A percentile compares a stretch with the other conserved stretches of the same genome.
phyloP scores from a whole-genome alignment of 139 green algal species.

The Desmodesmus armatus region DNA sequence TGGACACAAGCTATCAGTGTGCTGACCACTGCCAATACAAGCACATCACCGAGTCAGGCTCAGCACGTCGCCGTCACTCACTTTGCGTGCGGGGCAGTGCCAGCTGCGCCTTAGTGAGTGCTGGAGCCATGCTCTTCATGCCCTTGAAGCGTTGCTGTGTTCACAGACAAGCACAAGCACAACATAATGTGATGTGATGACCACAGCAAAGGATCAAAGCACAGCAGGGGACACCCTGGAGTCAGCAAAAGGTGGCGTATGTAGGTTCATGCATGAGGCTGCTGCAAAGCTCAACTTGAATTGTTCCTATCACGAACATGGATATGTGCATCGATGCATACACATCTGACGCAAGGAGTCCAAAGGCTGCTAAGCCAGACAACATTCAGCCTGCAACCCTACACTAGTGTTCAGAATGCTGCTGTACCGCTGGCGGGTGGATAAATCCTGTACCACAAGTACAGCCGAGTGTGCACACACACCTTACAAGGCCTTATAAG shows the following conservation, averaged over 20 bases:
- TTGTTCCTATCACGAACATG: neutral
- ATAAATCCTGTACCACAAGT: no score
- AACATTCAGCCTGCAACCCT: no score
- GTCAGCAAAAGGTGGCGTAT: neutral
- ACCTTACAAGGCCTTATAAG: no score
- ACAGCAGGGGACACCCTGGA: neutral
- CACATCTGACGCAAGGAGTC: no score
- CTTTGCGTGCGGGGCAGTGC: constrained; percentile 30
- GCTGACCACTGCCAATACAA: neutral
- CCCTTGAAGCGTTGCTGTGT: constrained; percentile 43
- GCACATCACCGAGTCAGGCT: neutral
- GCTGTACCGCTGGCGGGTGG: no score
- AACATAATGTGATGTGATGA: neutral
- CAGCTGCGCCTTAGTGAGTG: constrained; percentile 58
- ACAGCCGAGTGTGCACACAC: no score
- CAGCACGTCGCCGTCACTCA: neutral
- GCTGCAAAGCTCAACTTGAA: neutral
- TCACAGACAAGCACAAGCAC: neutral
- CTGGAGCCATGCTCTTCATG: constrained; percentile 32
- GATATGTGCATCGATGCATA: neutral
- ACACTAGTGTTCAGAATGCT: no score
- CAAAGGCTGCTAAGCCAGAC: no score
- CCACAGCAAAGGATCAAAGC: neutral
- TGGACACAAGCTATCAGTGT: neutral
- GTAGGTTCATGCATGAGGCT: neutral